Conservation (phyloP, 805 yeast species). For the Saccharomycopsis selenospora region DNA sequence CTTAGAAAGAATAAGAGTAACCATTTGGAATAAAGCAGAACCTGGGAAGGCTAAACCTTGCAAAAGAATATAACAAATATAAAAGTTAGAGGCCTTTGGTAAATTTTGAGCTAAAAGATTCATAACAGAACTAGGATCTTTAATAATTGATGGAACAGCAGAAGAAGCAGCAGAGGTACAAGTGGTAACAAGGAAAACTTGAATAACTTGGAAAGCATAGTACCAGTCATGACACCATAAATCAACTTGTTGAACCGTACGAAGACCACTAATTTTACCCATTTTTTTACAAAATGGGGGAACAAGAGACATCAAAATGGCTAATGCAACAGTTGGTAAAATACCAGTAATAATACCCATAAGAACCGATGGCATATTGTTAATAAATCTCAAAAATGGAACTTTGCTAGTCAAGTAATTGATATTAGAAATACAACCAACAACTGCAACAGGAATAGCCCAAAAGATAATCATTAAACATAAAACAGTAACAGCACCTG, state of each 20-base stretch:
- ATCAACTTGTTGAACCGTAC: conserved; percentile 68
- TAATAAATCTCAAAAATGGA: conserved; percentile 67
- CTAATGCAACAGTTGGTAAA: conserved; percentile 74
- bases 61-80: conserved; percentile 71
- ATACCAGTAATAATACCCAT: conserved; percentile 84
- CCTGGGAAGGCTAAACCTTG: conserved; percentile 76
- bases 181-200: conserved; percentile 81
- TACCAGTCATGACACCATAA: conserved; percentile 81
- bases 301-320: conserved; percentile 76
- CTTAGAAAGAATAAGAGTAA: conserved; percentile 62
- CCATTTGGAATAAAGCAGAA: conserved; percentile 70
- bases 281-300: conserved; percentile 75
- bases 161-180: conserved; percentile 76
- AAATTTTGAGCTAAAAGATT: conserved; percentile 62
- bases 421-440: conserved; percentile 87
- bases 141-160: conserved; percentile 60
- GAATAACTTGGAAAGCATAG: conserved; percentile 85
- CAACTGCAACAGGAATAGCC: conserved; percentile 97
- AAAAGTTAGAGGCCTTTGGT: conserved; percentile 89
- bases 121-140: conserved; percentile 67
- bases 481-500: conserved; percentile 56
- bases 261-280: conserved; percentile 69
- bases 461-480: conserved; percentile 74
- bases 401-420: conserved; percentile 63
- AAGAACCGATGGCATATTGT: conserved; percentile 60